Percentiles rank a stretch among this genome's conserved stretches.
Conservation (phyloP, 495 filamentous ascomycete species). For the Emericellopsis terricola region DNA sequence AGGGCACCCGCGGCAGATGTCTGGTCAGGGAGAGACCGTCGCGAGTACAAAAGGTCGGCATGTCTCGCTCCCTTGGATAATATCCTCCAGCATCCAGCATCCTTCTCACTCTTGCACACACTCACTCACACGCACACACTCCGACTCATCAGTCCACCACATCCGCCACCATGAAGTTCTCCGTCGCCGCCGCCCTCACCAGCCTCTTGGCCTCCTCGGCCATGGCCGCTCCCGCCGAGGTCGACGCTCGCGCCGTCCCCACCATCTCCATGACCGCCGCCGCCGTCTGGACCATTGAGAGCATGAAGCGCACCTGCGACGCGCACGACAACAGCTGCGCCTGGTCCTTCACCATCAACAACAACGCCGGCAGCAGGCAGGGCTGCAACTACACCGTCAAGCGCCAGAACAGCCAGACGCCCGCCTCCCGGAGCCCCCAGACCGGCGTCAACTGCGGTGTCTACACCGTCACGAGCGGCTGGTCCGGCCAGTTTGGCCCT, state of each 20-base stretch:
- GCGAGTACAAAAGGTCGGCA: too few species aligned
- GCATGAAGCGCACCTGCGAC: slow-evolving; percentile 31
- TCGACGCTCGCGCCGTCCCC: background rate
- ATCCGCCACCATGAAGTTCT: slow-evolving; percentile 27
- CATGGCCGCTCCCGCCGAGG: slow-evolving; percentile 17
- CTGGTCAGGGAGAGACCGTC: too few species aligned
- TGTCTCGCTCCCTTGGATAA: too few species aligned
- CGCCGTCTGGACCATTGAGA: slow-evolving; percentile 28
- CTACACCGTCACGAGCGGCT: slow-evolving; percentile 32
- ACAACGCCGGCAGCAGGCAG: slow-evolving; percentile 10
- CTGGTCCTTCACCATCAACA: slow-evolving; percentile 29
- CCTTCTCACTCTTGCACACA: background rate
- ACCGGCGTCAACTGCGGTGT: slow-evolving; percentile 23
- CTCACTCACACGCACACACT: background rate
- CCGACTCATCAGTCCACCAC: background rate
- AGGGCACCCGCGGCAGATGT: too few species aligned
- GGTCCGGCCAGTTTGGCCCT: slow-evolving; percentile 36
- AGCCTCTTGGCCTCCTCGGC: slow-evolving; percentile 18
- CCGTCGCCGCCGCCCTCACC: slow-evolving; percentile 16
- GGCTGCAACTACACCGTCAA: slow-evolving; percentile 23
- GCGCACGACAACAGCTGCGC: slow-evolving; percentile 22
- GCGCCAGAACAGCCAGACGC: slow-evolving; percentile 4
- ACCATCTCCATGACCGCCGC: slow-evolving; percentile 22
- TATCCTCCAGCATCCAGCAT: too few species aligned
- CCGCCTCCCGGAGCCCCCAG: slow-evolving; percentile 22